Evolutionary conservation across 768 basidiomycete genomes (phyloP), one percentile per base, ranked within the genome.

Genomic region (Boletus reticulatus): DNA sequence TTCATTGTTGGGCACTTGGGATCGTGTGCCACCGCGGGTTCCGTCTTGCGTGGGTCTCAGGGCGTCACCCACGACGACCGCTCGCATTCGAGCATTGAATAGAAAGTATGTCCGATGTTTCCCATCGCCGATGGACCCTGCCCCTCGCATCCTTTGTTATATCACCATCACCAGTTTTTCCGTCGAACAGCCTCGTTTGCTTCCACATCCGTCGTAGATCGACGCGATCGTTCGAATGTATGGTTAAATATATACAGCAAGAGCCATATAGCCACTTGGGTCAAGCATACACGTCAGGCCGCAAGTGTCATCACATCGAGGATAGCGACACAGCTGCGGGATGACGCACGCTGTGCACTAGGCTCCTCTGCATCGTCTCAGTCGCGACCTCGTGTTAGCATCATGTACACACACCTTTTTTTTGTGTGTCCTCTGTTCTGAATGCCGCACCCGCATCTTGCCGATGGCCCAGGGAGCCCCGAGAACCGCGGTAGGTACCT

Each of bases 401-500:
- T 29, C 1, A 27, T 27, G 27, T 27, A 27, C 8, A 8, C 1
- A 29, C 9, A 10, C 8, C 8, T 29, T 29, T 36, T 2, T 14
- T 14, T 11, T 4, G n/a, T n/a, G n/a, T n/a, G n/a, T 11, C 6
- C 34, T 22, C 46, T 32, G 43, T 44, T 34, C 50, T 19, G 17
- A 60, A 36, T 36, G 34, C 34, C 13, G 34, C 34, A 36, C n/a
- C 34, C 34, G 34, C 34, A 36, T 36, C 34, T 36, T 36, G 0
- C 34, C 34, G 34, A 6, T 36, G 11, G n/a, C n/a, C n/a, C 34
- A 36, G 34, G 34, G 34, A 52, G 42, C 11, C 48, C 60, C 60
- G 60, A 34, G 50, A 38, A 34, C 27, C 38, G 36, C 55, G 60
- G 59, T 48, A 12, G 32, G 32, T 14, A 29, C 9, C 34, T 36